phyloP scores from a whole-genome alignment of 139 green algal species.

The Asterochloris sp. region DNA sequence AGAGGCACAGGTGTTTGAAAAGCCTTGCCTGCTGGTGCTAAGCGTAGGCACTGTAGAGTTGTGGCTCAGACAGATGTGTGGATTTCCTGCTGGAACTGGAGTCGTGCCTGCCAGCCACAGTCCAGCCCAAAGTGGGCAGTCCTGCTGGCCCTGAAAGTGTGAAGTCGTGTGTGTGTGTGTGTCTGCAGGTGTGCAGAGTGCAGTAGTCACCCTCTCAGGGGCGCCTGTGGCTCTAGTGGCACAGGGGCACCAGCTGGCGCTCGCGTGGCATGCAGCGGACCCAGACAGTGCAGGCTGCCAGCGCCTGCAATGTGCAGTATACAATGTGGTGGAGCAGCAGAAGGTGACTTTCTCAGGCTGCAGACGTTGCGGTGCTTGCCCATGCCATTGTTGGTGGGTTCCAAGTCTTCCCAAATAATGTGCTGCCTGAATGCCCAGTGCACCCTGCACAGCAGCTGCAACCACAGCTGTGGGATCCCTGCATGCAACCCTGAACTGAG shows the following conservation, averaged over 20 bases:
- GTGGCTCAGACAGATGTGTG: not conserved
- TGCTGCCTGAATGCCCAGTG: not conserved
- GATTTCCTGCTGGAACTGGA: not conserved
- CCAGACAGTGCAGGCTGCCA: constrained; percentile 45
- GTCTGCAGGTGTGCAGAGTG: constrained; percentile 39
- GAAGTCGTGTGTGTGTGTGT: not conserved
- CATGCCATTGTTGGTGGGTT: not conserved
- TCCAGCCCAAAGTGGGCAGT: not conserved
- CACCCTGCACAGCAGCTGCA: not conserved
- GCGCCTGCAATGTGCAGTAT: constrained; percentile 27
- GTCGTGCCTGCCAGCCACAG: not conserved
- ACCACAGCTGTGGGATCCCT: not conserved
- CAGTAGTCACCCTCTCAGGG: constrained; percentile 48
- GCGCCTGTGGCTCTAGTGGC: constrained; percentile 51
- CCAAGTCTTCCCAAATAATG: not conserved
- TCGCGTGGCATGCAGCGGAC: constrained; percentile 38
- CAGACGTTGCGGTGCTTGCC: constrained; percentile 33
- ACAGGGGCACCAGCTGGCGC: constrained; percentile 34
- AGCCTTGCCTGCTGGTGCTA: not conserved
- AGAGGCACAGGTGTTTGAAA: not conserved
- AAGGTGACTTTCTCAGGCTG: constrained; percentile 53
- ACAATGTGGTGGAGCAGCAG: constrained; percentile 31
- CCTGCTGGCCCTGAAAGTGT: not conserved
- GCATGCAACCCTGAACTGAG: not conserved
- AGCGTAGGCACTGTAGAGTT: not conserved